Percentiles rank a stretch among this genome's conserved stretches.
Conservation (phyloP, 208 protist genomes). For the Trypanosoma brucei region DNA sequence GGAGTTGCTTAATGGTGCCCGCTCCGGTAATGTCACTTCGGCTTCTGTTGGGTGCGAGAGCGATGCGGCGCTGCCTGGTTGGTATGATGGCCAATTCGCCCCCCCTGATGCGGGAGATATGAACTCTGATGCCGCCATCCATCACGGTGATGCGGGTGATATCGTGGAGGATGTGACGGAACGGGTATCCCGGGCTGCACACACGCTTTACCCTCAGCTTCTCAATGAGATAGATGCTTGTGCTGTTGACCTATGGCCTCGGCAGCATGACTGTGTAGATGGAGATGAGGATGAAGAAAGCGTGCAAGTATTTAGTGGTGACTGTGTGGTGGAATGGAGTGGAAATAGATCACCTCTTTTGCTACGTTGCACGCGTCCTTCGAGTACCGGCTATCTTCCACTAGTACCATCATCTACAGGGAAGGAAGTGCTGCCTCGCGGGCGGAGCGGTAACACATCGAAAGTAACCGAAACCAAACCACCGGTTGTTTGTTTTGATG, state of each 20-base stretch:
- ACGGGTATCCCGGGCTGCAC: slow-evolving; percentile 19
- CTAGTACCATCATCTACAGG: background rate
- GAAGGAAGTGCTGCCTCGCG: background rate
- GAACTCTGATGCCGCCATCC: too few species aligned
- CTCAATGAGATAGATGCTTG: slow-evolving; percentile 12
- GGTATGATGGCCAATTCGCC: background rate
- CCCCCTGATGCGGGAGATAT: slow-evolving; percentile 15
- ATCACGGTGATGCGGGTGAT: background rate
- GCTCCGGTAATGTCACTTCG: background rate
- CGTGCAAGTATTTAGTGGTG: background rate
- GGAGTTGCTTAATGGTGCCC: background rate
- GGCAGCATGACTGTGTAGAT: background rate
- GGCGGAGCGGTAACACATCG: background rate
- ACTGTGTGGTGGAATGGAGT: slow-evolving; percentile 14
- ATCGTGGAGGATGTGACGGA: slow-evolving; percentile 14
- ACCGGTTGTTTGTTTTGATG: background rate
- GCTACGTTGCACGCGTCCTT: slow-evolving; percentile 2
- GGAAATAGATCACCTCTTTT: slow-evolving; percentile 11
- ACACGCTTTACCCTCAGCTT: slow-evolving; percentile 22
- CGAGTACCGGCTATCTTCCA: background rate
- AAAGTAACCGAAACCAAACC: background rate
- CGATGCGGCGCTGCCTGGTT: background rate
- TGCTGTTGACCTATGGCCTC: background rate
- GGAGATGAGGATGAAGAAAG: background rate
- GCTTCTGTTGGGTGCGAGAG: background rate